Evolutionary conservation across 345 rosid genomes (phyloP).

Genomic region (Erodium maritimum): DNA sequence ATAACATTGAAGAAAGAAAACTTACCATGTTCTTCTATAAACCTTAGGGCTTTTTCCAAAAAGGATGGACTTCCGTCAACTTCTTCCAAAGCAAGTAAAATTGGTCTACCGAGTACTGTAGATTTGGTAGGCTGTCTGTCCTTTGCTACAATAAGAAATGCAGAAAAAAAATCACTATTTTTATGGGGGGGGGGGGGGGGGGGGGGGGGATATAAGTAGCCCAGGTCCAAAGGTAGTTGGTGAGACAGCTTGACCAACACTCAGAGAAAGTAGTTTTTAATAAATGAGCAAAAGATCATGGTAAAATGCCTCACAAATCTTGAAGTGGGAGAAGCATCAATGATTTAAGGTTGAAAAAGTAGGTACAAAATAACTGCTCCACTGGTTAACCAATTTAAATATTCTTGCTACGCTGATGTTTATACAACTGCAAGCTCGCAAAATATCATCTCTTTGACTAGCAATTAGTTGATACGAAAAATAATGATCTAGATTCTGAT

Average conservation of each 20-base stretch:
- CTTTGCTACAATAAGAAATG: constrained; percentile 32
- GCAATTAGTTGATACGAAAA: not conserved
- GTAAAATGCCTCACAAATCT: not conserved
- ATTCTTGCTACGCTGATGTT: not conserved
- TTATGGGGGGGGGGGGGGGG: too few species aligned
- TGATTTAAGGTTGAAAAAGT: not conserved
- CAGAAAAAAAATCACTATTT: constrained; percentile 7
- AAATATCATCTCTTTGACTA: not conserved
- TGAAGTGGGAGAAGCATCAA: not conserved
- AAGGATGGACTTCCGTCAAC: constrained; percentile 96
- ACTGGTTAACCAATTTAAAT: too few species aligned
- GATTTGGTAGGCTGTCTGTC: constrained; percentile 45
- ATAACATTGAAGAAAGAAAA: constrained; percentile 2
- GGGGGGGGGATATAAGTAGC: too few species aligned
- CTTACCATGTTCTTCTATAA: constrained; percentile 85
- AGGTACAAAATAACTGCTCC: not conserved
- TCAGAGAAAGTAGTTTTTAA: not conserved
- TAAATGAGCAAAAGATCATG: too few species aligned
- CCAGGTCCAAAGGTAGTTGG: too few species aligned
- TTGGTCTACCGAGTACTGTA: constrained; percentile 61
- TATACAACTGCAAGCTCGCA: not conserved
- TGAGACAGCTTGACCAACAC: not conserved
- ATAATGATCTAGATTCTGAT: not conserved
- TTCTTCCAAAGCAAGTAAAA: constrained; percentile 91
- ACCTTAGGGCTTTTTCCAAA: constrained; percentile 90